A percentile compares a stretch with the other conserved stretches of the same genome.
Evolutionary conservation across 768 basidiomycete genomes (phyloP).

Genomic region (Phlegmacium glaucopus): DNA sequence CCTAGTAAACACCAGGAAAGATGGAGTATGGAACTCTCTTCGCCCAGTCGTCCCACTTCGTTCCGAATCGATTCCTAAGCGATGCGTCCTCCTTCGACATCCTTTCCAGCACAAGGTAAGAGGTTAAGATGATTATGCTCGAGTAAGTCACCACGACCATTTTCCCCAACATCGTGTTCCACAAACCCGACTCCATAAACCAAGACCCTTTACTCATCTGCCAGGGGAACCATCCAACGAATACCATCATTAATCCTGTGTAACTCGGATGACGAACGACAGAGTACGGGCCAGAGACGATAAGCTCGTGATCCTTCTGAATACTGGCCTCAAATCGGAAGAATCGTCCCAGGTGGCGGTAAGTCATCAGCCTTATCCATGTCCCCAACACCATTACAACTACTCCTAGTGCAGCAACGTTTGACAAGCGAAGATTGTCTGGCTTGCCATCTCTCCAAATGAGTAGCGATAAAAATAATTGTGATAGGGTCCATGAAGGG

Average conservation of each 20-base stretch:
- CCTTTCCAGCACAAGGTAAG: conserved; percentile 17
- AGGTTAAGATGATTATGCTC: conserved; percentile 19
- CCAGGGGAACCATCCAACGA: conserved; percentile 11
- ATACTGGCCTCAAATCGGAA: conserved; percentile 28
- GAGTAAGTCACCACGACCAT: conserved; percentile 20
- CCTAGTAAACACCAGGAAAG: conserved; percentile 44
- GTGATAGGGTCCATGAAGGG: conserved; percentile 2
- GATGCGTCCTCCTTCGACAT: conserved; percentile 41
- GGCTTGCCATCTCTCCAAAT: conserved; percentile 6
- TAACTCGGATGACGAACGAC: conserved; percentile 45
- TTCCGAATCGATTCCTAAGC: conserved; percentile 34
- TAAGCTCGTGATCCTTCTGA: conserved; percentile 36
- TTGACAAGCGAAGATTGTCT: conserved; percentile 1
- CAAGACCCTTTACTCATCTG: conserved; percentile 12
- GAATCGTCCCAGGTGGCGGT: conserved; percentile 13
- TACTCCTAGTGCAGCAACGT: conserved; percentile 2
- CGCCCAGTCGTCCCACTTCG: conserved; percentile 42
- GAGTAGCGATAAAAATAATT: conserved; percentile 2
- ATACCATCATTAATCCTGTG: conserved; percentile 27
- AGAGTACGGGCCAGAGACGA: conserved; percentile 40
- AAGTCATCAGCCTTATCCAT: conserved; percentile 8
- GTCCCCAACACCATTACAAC: conserved; percentile 7
- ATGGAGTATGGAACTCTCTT: conserved; percentile 40
- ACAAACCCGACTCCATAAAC: conserved; percentile 17
- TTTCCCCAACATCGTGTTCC: conserved; percentile 27